These are phyloP conservation scores for Floccularia luteovirens DNA, from an alignment of 768 basidiomycete species.

Conservation along the genomic window DNA sequence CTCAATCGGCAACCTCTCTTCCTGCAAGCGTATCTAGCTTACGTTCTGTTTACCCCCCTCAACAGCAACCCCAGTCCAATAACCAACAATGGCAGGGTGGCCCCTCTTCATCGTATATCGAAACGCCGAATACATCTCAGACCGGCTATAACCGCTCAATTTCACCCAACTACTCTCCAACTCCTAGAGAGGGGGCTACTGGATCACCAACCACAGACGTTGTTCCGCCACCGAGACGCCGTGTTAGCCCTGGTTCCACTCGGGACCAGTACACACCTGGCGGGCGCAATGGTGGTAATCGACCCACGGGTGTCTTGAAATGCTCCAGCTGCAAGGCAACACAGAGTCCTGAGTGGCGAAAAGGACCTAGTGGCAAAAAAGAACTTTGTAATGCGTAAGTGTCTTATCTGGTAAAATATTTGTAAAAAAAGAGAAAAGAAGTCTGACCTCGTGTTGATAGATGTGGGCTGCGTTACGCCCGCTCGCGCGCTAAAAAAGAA, in stretches of 20 bases:
- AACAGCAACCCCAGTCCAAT: conserved; percentile 12
- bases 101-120: conserved; percentile 16
- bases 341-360: conserved; percentile 85
- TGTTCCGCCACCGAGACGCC: conserved; percentile 51
- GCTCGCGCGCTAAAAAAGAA: conserved; percentile 85
- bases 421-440: too few species aligned
- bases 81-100: conserved; percentile 10
- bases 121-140: conserved; percentile 9
- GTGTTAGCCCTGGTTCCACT: conserved; percentile 43
- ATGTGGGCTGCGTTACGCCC: conserved; percentile 81
- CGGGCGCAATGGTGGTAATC: conserved; percentile 47
- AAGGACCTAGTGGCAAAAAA: conserved; percentile 86
- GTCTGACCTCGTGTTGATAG: conserved; percentile 26
- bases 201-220: conserved; percentile 29
- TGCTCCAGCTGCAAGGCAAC: conserved; percentile 81
- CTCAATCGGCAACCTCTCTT: conserved; percentile 7
- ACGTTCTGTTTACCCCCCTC: conserved; percentile 20
- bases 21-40: conserved; percentile 18
- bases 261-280: conserved; percentile 38
- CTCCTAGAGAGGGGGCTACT: conserved; percentile 20
- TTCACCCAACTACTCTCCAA: conserved; percentile 21
- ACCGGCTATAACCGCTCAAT: conserved; percentile 16
- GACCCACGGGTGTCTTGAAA: conserved; percentile 63
- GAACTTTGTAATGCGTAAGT: conserved; percentile 90
- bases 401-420: conserved; percentile 7